Evolutionary conservation across 129 eudicot genomes (phyloP).

Genomic region (Apium graveolens): DNA sequence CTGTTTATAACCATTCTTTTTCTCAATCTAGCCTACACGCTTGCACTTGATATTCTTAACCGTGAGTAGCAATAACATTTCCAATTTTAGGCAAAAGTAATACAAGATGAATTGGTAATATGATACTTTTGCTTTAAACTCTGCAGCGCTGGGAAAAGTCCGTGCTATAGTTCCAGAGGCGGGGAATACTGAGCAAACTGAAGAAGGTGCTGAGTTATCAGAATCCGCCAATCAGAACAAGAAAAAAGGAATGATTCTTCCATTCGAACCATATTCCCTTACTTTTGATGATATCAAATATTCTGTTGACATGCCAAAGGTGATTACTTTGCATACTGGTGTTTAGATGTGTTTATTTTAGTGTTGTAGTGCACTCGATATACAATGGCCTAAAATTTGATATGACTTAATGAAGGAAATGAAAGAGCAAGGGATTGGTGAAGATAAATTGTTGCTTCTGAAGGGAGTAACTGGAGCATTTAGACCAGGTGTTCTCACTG

Average conservation of each 20-base stretch:
- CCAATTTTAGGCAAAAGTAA: neutral
- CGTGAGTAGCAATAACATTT: constrained; percentile 33
- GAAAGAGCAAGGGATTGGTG: constrained; percentile 58
- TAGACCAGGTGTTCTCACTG: constrained; percentile 76
- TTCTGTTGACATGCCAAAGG: constrained; percentile 87
- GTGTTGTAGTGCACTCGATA: neutral
- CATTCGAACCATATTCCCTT: constrained; percentile 55
- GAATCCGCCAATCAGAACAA: constrained; percentile 18
- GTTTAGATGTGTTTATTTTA: neutral
- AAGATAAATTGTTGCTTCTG: constrained; percentile 56
- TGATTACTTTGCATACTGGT: constrained; percentile 9
- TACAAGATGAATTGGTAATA: neutral
- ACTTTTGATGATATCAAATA: constrained; percentile 57
- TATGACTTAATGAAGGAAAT: constrained; percentile 43
- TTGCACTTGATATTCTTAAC: constrained; percentile 41
- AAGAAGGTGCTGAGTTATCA: constrained; percentile 26
- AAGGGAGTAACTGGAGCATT: constrained; percentile 67
- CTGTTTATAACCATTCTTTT: constrained; percentile 35
- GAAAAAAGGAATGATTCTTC: constrained; percentile 43
- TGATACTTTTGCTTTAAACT: neutral
- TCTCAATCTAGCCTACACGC: constrained; percentile 37
- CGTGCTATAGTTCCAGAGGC: constrained; percentile 36
- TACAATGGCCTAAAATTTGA: neutral
- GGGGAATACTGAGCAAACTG: constrained; percentile 13
- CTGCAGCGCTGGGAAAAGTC: constrained; percentile 52